Base-by-base conservation (phyloP, 2,329 filamentous ascomycete genomes). In the Penicillium vulpinum region DNA sequence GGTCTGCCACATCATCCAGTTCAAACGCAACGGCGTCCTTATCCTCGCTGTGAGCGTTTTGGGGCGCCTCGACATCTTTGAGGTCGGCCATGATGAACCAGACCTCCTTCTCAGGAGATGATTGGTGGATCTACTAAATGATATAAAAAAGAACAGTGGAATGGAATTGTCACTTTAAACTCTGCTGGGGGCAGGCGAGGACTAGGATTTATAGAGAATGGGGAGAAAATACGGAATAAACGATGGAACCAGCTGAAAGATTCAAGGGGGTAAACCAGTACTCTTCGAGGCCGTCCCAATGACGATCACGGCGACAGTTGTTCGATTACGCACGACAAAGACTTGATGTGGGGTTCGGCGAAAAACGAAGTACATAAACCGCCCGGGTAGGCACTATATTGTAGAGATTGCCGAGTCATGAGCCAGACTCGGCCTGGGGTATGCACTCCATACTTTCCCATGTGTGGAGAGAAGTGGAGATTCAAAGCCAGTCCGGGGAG, bases 51-150 rank as follows among this genome's bases (percentile, higher is more conserved):
- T 71, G 62, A 45, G 59, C 51, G 49, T 62, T 62, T 13, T 62
- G 51, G 36, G 65, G 57, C 8, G 58, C 58, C 62, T 72, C 70
- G 40, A 63, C 46, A 54, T 73, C 69, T 31, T 71, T 69, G 40
- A 57, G 46, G 44, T 61, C 62, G 26, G 58, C 49, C 63, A 65
- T 63, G 44, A 24, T 24, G 54, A 41, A 48, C 26, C n/a, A 45
- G 26, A 50, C 51, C 41, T 43, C 51, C 51, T 44, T 54, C 51
- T 13, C 26, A 44, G 28, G 38, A 38, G 49, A 35, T 18, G 21
- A 5, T 15, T 18, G 31, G 11, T 33, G 2, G 26, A 21, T 31
- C 22, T 43, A 54, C 22, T 36, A 46, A 18, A 35, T 1, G 21
- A 36, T 58, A 45, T 22, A 7, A 36, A 44, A 31, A 38, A 52